Conservation (phyloP, 148 eudicot species). For the Suaeda aralocaspica region DNA sequence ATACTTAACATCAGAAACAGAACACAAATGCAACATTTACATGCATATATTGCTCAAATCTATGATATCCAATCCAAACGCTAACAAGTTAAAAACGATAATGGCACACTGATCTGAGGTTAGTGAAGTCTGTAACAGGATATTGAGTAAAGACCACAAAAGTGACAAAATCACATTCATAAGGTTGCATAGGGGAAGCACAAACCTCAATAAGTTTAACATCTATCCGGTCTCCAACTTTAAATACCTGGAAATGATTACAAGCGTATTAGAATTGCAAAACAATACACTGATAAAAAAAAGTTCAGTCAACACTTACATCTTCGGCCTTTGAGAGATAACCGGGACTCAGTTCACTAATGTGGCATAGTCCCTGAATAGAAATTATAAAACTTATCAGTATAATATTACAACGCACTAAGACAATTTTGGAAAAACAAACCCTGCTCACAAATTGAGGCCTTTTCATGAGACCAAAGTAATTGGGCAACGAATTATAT, state of each 20-base stretch:
- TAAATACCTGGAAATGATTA: slow-evolving; percentile 55
- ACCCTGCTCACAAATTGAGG: no score
- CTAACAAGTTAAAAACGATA: no score
- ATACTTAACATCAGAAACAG: no score
- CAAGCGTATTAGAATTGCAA: not conserved
- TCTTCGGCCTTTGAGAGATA: slow-evolving; percentile 91
- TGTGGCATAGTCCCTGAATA: slow-evolving; percentile 98
- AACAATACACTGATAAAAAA: not conserved
- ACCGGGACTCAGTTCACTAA: slow-evolving; percentile 82
- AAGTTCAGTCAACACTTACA: slow-evolving; percentile 43
- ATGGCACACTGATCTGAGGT: no score
- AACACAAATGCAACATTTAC: no score
- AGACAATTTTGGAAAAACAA: not conserved
- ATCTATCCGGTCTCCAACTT: slow-evolving; percentile 87
- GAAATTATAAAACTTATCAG: slow-evolving; percentile 6
- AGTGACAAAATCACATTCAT: not conserved
- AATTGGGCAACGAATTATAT: no score
- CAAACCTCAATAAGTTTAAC: slow-evolving; percentile 96
- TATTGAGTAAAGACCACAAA: not conserved
- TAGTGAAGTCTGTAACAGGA: no score
- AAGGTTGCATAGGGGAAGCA: slow-evolving; percentile 1
- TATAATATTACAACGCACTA: not conserved
- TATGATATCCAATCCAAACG: no score
- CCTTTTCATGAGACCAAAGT: no score
- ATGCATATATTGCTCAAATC: no score